Conservation (phyloP, 495 filamentous ascomycete genomes). For the Glonium stellatum region DNA sequence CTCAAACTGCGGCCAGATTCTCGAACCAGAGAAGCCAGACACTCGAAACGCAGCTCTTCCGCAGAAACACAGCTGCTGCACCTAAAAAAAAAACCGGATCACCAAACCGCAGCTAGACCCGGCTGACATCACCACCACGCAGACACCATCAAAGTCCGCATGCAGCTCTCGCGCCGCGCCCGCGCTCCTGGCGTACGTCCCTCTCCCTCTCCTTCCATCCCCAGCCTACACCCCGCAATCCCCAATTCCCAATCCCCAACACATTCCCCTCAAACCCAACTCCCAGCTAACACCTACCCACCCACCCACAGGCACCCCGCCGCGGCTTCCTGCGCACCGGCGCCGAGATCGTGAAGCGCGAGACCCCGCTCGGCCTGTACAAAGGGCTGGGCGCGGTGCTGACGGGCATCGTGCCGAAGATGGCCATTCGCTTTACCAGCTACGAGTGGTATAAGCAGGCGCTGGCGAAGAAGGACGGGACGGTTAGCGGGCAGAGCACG, state of each 20-base stretch:
- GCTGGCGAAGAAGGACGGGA: slow-evolving; percentile 60
- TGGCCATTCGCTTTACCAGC: slow-evolving; percentile 98
- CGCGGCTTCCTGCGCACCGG: slow-evolving; percentile 87
- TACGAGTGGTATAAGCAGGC: slow-evolving; percentile 92
- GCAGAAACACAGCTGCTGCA: slow-evolving; percentile 10
- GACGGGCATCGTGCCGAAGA: slow-evolving; percentile 97
- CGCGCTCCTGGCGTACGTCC: slow-evolving; percentile 66
- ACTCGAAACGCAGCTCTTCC: not conserved
- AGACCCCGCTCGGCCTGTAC: slow-evolving; percentile 89
- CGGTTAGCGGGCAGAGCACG: slow-evolving; percentile 64
- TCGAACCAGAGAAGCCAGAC: too few relatives aligned
- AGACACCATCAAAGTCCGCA: slow-evolving; percentile 98
- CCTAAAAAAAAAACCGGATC: too few relatives aligned
- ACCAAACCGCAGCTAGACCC: too few relatives aligned
- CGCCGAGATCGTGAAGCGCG: slow-evolving; percentile 74
- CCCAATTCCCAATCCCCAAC: too few relatives aligned
- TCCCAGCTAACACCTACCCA: slow-evolving; percentile 3
- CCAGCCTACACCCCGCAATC: not conserved
- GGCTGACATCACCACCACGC: too few relatives aligned
- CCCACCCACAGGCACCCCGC: slow-evolving; percentile 58
- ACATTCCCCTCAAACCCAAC: not conserved
- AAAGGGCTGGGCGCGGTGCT: slow-evolving; percentile 94
- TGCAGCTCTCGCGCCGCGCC: slow-evolving; percentile 91
- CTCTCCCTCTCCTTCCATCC: not conserved
- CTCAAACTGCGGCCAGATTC: too few relatives aligned